Evolutionary conservation across 768 basidiomycete species (phyloP).

Genomic region (Pulveroboletus ravenelii): DNA sequence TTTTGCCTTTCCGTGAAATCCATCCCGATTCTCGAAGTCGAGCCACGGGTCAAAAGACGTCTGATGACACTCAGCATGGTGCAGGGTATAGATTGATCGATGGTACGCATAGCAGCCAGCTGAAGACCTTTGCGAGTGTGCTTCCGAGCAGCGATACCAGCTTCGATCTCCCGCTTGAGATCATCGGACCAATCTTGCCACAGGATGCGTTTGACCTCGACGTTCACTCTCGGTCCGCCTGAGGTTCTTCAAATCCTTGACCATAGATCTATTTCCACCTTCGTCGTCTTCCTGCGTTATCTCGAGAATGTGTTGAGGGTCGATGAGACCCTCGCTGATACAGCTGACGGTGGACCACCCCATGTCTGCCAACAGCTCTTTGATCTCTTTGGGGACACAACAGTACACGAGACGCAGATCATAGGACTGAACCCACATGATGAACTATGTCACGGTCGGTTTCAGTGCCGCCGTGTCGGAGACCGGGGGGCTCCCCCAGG

Average conservation of each 20-base stretch:
- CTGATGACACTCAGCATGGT: too few species aligned
- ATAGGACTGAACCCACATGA: slow-evolving; percentile 40
- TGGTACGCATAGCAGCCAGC: slow-evolving; percentile 38
- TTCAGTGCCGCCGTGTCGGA: slow-evolving; percentile 35
- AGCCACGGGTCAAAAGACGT: too few species aligned
- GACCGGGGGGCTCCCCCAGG: slow-evolving; percentile 62
- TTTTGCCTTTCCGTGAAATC: slow-evolving; percentile 5
- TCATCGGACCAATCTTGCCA: slow-evolving; percentile 38
- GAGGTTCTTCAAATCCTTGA: slow-evolving; percentile 60
- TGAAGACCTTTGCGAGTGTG: slow-evolving; percentile 30
- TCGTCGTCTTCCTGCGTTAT: slow-evolving; percentile 32
- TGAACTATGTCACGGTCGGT: slow-evolving; percentile 38
- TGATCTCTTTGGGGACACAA: slow-evolving; percentile 50
- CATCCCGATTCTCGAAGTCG: too few species aligned
- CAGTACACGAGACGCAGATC: slow-evolving; percentile 54
- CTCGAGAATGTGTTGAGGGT: slow-evolving; percentile 43
- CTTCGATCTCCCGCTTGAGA: slow-evolving; percentile 44
- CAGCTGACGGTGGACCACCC: slow-evolving; percentile 59
- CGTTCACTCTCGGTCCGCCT: slow-evolving; percentile 51
- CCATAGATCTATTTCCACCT: slow-evolving; percentile 19
- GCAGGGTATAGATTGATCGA: too few species aligned
- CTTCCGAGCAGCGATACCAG: slow-evolving; percentile 56
- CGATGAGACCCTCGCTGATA: slow-evolving; percentile 57
- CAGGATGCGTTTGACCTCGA: slow-evolving; percentile 40
- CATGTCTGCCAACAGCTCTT: slow-evolving; percentile 47